Evolutionary conservation across 768 basidiomycete species (phyloP).

Genomic region (Termitomyces heimii): DNA sequence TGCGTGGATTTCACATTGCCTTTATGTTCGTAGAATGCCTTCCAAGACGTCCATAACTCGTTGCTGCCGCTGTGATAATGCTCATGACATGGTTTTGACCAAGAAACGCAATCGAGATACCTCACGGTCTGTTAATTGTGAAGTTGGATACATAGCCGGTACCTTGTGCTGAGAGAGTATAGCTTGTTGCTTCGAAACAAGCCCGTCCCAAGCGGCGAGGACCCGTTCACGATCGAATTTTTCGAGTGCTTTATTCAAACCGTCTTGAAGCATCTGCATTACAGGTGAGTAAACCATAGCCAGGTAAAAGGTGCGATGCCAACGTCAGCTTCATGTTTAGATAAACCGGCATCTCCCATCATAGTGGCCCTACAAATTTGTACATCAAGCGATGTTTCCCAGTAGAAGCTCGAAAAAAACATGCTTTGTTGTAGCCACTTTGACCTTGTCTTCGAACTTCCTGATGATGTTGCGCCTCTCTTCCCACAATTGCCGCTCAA

Average conservation of each 20-base stretch:
- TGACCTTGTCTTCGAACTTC: constrained; percentile 69
- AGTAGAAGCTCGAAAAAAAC: constrained; percentile 14
- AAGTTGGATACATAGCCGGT: constrained; percentile 66
- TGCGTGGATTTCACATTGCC: background rate
- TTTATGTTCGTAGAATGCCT: constrained; percentile 27
- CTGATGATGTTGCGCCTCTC: constrained; percentile 57
- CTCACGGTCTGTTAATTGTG: constrained; percentile 43
- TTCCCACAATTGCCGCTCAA: constrained; percentile 66
- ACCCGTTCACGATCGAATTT: constrained; percentile 68
- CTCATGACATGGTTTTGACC: background rate
- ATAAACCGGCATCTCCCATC: constrained; percentile 51
- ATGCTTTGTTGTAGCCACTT: constrained; percentile 62
- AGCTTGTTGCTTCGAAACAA: constrained; percentile 66
- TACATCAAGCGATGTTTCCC: background rate
- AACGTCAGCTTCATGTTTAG: constrained; percentile 67
- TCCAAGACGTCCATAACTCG: constrained; percentile 65
- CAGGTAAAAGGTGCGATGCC: background rate
- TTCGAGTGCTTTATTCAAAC: constrained; percentile 57
- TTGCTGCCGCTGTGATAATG: constrained; percentile 51
- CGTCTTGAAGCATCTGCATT: constrained; percentile 58
- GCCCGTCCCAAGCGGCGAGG: constrained; percentile 70
- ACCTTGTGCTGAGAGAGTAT: constrained; percentile 54
- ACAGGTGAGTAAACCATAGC: background rate
- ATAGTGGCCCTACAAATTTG: constrained; percentile 49
- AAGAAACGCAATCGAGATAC: constrained; percentile 25